Evolutionary conservation across 2,329 filamentous ascomycete species (phyloP), one percentile per base, ranked within the genome.

Genomic region (Dactylella cylindrospora): DNA sequence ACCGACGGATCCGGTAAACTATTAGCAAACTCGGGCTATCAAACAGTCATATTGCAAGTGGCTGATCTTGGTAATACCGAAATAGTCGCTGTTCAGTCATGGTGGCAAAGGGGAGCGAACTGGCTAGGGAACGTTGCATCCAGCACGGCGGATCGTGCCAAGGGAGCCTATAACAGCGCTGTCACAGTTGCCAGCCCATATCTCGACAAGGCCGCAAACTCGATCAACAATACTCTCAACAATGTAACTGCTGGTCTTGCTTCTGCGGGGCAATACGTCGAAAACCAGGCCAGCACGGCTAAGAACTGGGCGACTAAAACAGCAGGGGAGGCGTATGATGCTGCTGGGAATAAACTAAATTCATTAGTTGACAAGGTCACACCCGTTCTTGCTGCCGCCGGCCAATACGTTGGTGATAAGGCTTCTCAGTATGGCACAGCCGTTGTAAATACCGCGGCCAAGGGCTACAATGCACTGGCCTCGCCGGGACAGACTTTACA

Each of bases 41-140:
- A 49, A 13, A 40, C 44, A n/a, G 49, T 45, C 13, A 41, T 31
- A 10, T 32, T 54, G 3, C 38, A 26, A 17, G 45, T 62, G n/a
- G 38, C 32, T 12, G 51, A 49, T 9, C 49, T 54, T 6, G 41
- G 36, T 3, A 49, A 62, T 35, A 23, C 8, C 15, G 55, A 53
- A 13, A 31, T 43, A 17, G 25, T 52, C 10, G 36, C 45, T 9
- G 25, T 20, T 19, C 49, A 53, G 35, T 54, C 50, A 36, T 54
- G 49, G 49, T 36, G 32, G 20, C 57, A 62, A 44, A 26, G 28
- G 8, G 57, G 57, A 7, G 31, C 29, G 4, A 19, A 40, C 8
- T 22, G 44, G 22, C 36, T 62, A 4, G 35, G 33, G 28, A 50
- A 40, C 17, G 32, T 32, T n/a, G 49, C 40, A n/a, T n/a, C n/a